These are phyloP conservation scores for Brettanomyces anomalus DNA, from an alignment of 805 yeast species.

Conservation along the genomic window DNA sequence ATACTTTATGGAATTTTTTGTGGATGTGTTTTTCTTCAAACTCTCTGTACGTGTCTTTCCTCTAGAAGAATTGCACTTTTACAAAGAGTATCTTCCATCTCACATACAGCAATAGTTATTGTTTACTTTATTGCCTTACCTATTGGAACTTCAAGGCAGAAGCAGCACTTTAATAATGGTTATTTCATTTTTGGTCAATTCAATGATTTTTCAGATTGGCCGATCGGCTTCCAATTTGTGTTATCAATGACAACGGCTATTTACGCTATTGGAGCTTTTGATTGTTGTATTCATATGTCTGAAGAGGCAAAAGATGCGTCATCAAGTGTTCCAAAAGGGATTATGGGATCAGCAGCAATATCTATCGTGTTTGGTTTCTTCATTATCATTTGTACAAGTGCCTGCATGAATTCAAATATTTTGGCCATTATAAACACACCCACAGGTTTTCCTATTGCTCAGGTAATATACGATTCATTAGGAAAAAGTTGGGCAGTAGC, in stretches of 20 bases:
- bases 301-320: slow-evolving; percentile 36
- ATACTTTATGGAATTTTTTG: slow-evolving; percentile 34
- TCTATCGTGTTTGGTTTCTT: slow-evolving; percentile 35
- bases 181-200: slow-evolving; percentile 26
- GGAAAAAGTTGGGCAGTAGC: slow-evolving; percentile 39
- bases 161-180: slow-evolving; percentile 22
- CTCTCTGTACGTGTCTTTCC: slow-evolving; percentile 27
- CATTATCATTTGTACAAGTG: slow-evolving; percentile 27
- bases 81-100: slow-evolving; percentile 29
- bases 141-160: slow-evolving; percentile 26
- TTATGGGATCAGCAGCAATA: slow-evolving; percentile 31
- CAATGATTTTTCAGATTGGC: slow-evolving; percentile 25
- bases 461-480: slow-evolving; percentile 33
- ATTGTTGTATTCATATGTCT: slow-evolving; percentile 37
- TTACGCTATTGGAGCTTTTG: slow-evolving; percentile 42
- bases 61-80: slow-evolving; percentile 28
- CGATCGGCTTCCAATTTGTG: slow-evolving; percentile 30
- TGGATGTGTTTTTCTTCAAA: slow-evolving; percentile 27
- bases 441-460: slow-evolving; percentile 36
- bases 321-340: slow-evolving; percentile 31
- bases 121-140: slow-evolving; percentile 37
- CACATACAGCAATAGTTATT: slow-evolving; percentile 26
- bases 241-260: slow-evolving; percentile 35
- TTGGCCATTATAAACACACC: slow-evolving; percentile 19
- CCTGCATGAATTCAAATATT: slow-evolving; percentile 23